Evolutionary conservation across 75 land plant genomes (phyloP).

Genomic region (Sequoia sempervirens): DNA sequence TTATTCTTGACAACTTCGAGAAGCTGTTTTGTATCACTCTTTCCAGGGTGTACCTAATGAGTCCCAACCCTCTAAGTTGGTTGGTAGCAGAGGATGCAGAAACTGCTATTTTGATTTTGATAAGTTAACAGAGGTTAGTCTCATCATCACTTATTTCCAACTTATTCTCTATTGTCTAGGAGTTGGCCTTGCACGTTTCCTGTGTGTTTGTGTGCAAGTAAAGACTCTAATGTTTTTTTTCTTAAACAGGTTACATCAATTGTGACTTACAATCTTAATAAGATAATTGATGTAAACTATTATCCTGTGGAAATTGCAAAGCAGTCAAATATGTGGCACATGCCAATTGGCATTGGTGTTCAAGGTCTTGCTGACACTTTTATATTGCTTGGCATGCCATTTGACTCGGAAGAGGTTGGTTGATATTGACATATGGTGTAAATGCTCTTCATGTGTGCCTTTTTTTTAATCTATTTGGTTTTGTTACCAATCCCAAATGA

Average conservation of each 20-base stretch:
- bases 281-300: conserved; percentile 93
- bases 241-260: conserved; percentile 62
- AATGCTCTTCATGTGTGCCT: neutral
- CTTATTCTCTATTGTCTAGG: neutral
- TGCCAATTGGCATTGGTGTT: conserved; percentile 96
- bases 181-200: neutral
- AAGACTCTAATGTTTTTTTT: neutral
- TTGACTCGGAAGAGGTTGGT: conserved; percentile 89
- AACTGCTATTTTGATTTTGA: conserved; percentile 93
- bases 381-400: conserved; percentile 93
- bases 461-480: neutral
- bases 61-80: conserved; percentile 89
- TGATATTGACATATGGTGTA: neutral
- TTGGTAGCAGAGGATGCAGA: conserved; percentile 76
- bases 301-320: conserved; percentile 92
- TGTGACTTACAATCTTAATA: conserved; percentile 85
- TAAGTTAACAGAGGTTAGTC: conserved; percentile 76
- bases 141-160: neutral
- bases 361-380: conserved; percentile 97
- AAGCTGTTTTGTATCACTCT: neutral
- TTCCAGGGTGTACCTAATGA: conserved; percentile 74
- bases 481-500: neutral
- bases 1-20: neutral
- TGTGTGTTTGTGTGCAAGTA: neutral
- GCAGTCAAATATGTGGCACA: conserved; percentile 80